Base-by-base conservation (phyloP, 176 grass and related monocot species). In the Carex cristatella region DNA sequence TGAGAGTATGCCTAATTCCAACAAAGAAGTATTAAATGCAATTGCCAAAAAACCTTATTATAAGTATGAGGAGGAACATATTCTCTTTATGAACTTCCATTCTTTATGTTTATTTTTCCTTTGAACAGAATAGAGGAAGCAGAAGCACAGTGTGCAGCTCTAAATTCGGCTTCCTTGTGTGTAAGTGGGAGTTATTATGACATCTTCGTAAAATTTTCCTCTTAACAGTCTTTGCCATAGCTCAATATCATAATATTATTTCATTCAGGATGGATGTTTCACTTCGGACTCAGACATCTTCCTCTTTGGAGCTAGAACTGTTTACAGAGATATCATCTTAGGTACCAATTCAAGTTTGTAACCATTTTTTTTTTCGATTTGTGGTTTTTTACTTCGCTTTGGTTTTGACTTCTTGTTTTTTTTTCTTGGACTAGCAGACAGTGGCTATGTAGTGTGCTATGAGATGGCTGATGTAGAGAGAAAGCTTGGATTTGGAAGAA, bases 311-410 rank as follows among this genome's bases (percentile, higher is more conserved):
- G 95, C 92, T 49, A 91, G 88, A 82, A 98, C 91, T 82, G 91
- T 98, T 79, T 98, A 98, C 72, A 98, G 95, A 94, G 95, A 94
- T 72, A 85, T 98, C 69, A 88, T 94, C 64, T 88, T 98, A 91
- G 95, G 92, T 93, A 88, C 57, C 49, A 70, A 71, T 49, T 90
- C 5, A 60, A 80, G 14, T 83, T 18, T 85, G 56, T 79, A 67
- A 61, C 59, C 12, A 35, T 3, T 46, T 32, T 53, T 72, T 53
- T 78, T 79, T 88, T 51, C 23, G 23, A 23, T 23, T 28, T 81
- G 85, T 87, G 83, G 5, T 80, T 75, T 1, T 89, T 79, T 31
- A 65, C 19, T 83, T 33, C 13, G 33, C 68, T 81, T 85, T 72
- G 70, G 77, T 51, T 46, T 46, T 54, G 65, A 14, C 37, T 86